Evolutionary conservation across 1,284 basidiomycete species (phyloP).

Genomic region (Austroboletus rostrupii): DNA sequence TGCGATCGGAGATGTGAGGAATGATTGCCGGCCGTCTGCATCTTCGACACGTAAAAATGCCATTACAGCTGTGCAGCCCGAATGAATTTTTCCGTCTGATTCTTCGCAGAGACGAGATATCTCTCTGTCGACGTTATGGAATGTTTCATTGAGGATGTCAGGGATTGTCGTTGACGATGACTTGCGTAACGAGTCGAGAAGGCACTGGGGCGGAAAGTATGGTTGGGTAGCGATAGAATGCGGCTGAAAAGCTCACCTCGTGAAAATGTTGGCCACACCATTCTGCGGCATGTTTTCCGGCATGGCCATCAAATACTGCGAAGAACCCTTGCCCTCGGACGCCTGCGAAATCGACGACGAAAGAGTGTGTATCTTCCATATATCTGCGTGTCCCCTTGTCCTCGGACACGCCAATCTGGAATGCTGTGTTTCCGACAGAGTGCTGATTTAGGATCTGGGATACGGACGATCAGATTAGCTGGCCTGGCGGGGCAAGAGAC

Average conservation of each 20-base stretch:
- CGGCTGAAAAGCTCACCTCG: conserved; percentile 47
- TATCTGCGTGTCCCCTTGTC: conserved; percentile 88
- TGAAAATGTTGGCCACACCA: conserved; percentile 98
- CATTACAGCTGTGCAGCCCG: conserved; percentile 97
- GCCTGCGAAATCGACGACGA: conserved; percentile 89
- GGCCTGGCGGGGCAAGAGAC: conserved; percentile 24
- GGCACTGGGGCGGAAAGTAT: conserved; percentile 37
- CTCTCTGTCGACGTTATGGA: conserved; percentile 84
- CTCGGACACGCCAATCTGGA: conserved; percentile 86
- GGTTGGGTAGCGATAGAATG: not conserved
- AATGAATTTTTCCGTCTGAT: conserved; percentile 87
- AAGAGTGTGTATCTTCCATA: conserved; percentile 98
- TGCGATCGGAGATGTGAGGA: conserved; percentile 37
- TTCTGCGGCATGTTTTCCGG: conserved; percentile 97
- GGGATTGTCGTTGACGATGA: conserved; percentile 65
- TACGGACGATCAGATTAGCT: conserved; percentile 4
- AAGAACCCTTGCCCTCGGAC: conserved; percentile 96
- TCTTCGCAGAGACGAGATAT: conserved; percentile 81
- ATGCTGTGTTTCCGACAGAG: conserved; percentile 54
- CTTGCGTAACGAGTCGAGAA: conserved; percentile 50
- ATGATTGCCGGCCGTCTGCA: conserved; percentile 61
- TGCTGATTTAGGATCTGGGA: conserved; percentile 55
- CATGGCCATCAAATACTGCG: conserved; percentile 97
- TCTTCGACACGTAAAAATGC: conserved; percentile 96
- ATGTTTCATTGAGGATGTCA: conserved; percentile 89